Conservation (phyloP, 352 stramenopile species). For the Thalassiosira livingstoniorum region DNA sequence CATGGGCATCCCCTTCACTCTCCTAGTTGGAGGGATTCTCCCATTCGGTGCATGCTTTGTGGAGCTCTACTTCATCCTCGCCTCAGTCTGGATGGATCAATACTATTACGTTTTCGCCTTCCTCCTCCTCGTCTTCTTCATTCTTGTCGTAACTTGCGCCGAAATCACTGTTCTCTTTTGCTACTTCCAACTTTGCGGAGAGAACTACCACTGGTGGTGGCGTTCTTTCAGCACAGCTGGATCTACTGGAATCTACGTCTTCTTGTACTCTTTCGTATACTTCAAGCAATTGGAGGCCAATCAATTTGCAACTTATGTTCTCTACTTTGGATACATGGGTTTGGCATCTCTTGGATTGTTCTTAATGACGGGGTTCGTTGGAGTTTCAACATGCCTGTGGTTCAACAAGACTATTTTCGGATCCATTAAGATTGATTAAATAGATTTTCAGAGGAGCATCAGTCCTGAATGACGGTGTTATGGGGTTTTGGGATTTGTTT, state of each 20-base stretch:
- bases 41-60: slow-evolving; percentile 99
- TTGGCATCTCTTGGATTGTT: slow-evolving; percentile 93
- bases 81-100: slow-evolving; percentile 90
- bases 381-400: slow-evolving; percentile 71
- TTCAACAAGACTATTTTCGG: slow-evolving; percentile 87
- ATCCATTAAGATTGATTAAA: slow-evolving; percentile 81
- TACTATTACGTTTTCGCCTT: slow-evolving; percentile 99
- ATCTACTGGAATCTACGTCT: slow-evolving; percentile 97
- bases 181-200: slow-evolving; percentile 99
- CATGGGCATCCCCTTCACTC: slow-evolving; percentile 92
- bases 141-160: slow-evolving; percentile 97
- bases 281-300: slow-evolving; percentile 95
- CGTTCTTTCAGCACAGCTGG: slow-evolving; percentile 97
- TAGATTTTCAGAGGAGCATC: neutral
- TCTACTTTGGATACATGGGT: slow-evolving; percentile 99
- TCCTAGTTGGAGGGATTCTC: slow-evolving; percentile 96
- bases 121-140: slow-evolving; percentile 97
- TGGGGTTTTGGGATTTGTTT: too few species aligned
- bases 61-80: slow-evolving; percentile 99
- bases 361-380: slow-evolving; percentile 84
- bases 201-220: slow-evolving; percentile 99
- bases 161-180: slow-evolving; percentile 99
- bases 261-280: slow-evolving; percentile 99
- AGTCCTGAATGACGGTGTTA: too few species aligned
- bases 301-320: slow-evolving; percentile 91